Base-by-base conservation (phyloP, 1,139 yeast species). In the Yarrowia galli region DNA sequence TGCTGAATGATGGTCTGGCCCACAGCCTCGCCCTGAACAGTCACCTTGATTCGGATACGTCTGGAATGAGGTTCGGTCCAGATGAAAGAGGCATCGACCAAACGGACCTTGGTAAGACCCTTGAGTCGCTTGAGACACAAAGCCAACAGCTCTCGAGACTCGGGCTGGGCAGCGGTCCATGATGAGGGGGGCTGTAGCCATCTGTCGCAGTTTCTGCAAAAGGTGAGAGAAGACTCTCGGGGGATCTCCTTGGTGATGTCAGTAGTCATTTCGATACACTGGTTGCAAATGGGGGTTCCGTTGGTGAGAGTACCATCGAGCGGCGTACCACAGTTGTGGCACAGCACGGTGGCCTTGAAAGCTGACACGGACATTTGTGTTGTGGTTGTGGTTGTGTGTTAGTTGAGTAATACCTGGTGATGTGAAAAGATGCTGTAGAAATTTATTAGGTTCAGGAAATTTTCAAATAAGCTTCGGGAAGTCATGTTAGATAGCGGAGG, bases 11-110 rank as follows among this genome's bases (percentile, higher is more conserved):
- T 91, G 46, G 98, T 92, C 75, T 92, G 92, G 38, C 90, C 84
- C 87, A 92, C 88, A 46, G 97, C 97, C 79, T 95, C 99, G 71
- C 98, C 98, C 79, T 95, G 99, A 20, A 95, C 97, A 0, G 99
- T 92, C 67, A 96, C 80, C 76, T 92, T 93, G 71, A 95, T 87
- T 77, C 93, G 86, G 72, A 95, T 87, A 83, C 99, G 88, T 78
- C 99, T 88, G 35, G 98, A 93, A 79, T 95, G 99, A 1, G 99
- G 99, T 79, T 95, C 99, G 0, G 99, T 95, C 99, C 99, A 95
- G 71, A 95, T 88, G 75, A 95, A 95, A 5, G 93, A 86, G 8
- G 99, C 99, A 81, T 96, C 99, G 40, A 93, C 88, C 70, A 95
- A 83, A 73, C 99, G 84, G 66, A 93, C 96, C 75, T 92, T 92